Percentiles rank a stretch among this genome's conserved stretches.
Evolutionary conservation across 768 basidiomycete genomes (phyloP).

Genomic region (Amanita rimosa): DNA sequence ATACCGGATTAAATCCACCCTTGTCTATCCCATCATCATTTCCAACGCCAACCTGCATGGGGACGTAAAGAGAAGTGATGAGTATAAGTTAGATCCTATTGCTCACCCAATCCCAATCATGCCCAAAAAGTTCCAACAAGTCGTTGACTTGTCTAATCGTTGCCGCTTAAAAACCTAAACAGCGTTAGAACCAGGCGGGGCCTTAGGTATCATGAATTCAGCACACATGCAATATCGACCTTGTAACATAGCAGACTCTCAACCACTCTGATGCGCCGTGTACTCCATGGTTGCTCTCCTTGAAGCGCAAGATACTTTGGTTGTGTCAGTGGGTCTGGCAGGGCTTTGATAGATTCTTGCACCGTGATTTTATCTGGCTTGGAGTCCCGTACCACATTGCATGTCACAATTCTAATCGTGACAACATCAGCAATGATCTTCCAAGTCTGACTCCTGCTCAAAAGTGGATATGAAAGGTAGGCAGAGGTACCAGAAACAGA

Average conservation of each 20-base stretch:
- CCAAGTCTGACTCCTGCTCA: no score
- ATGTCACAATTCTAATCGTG: constrained; percentile 26
- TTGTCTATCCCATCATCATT: constrained; percentile 10
- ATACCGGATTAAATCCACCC: constrained; percentile 55
- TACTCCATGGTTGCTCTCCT: constrained; percentile 45
- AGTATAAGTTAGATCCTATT: background rate
- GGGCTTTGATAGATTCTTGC: constrained; percentile 27
- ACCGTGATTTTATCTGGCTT: constrained; percentile 37
- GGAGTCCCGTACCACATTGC: constrained; percentile 44
- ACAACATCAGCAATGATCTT: background rate
- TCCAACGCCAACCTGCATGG: constrained; percentile 14
- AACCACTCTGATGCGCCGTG: constrained; percentile 34
- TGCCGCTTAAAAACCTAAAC: constrained; percentile 39
- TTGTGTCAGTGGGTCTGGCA: constrained; percentile 28
- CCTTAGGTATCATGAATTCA: background rate
- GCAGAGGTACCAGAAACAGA: no score
- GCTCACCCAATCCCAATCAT: constrained; percentile 41
- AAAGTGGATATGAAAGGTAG: no score
- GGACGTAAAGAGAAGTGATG: no score
- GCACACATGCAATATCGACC: constrained; percentile 26
- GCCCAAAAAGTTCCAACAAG: constrained; percentile 39
- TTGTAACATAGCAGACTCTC: constrained; percentile 29
- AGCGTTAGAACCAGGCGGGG: background rate
- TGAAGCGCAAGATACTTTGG: constrained; percentile 19
- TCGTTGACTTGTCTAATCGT: constrained; percentile 47